Evolutionary conservation across 768 basidiomycete genomes (phyloP).

Genomic region (Suillus weaverae): DNA sequence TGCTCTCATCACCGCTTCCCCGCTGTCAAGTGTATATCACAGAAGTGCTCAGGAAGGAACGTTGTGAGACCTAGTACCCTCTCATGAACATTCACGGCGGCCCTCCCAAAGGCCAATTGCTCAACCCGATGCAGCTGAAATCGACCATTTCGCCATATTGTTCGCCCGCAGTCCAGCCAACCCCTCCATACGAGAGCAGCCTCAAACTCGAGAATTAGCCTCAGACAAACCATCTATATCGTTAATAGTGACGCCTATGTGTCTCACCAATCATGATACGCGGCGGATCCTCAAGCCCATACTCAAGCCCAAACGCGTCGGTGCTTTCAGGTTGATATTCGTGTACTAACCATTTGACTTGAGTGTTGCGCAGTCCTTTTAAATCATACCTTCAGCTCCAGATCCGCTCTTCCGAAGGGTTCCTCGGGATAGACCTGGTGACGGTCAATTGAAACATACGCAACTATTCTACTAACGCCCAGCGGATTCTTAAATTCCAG

Average conservation of each 20-base stretch:
- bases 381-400: conserved; percentile 24
- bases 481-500: not conserved
- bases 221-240: no score
- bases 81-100: no score
- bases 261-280: conserved; percentile 13
- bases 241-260: conserved; percentile 1
- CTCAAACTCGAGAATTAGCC: no score
- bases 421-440: conserved; percentile 21
- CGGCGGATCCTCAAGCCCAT: conserved; percentile 21
- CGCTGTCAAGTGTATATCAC: no score
- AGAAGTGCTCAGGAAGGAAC: no score
- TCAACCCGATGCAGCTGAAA: no score
- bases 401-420: conserved; percentile 25
- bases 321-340: conserved; percentile 9
- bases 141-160: no score
- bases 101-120: no score
- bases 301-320: conserved; percentile 29
- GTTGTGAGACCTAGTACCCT: no score
- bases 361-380: conserved; percentile 21
- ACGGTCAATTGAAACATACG: not conserved
- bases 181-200: no score
- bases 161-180: no score
- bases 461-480: conserved; percentile 8
- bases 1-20: no score
- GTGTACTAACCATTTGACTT: not conserved